These are phyloP conservation scores for Candida coleopterorum DNA, from an alignment of 805 yeast species.

Conservation along the genomic window DNA sequence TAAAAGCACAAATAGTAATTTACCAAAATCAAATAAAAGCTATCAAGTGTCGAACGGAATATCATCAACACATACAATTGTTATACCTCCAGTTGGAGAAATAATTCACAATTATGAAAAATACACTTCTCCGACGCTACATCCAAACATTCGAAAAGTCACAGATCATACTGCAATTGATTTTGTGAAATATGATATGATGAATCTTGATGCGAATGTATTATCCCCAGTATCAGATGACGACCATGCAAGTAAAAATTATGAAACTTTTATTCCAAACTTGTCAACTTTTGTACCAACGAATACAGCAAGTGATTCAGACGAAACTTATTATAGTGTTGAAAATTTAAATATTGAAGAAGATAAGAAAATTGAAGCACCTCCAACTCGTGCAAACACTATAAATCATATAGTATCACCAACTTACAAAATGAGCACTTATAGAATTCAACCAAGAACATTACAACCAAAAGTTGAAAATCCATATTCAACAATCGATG, in stretches of 20 bases:
- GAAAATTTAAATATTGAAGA: conserved; percentile 5
- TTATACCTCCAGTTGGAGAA: conserved; percentile 10
- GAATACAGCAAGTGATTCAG: conserved; percentile 2
- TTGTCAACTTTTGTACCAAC: background rate
- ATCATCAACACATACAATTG: conserved; percentile 7
- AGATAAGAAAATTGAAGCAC: background rate
- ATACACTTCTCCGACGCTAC: conserved; percentile 6
- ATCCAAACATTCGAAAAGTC: conserved; percentile 5
- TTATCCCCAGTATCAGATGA: conserved; percentile 8
- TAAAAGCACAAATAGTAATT: background rate
- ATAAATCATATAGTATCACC: background rate
- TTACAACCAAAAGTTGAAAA: background rate
- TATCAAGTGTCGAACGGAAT: background rate
- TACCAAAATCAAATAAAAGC: background rate
- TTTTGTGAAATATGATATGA: conserved; percentile 9
- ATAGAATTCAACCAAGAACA: conserved; percentile 1
- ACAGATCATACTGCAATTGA: background rate
- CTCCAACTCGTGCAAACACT: conserved; percentile 1
- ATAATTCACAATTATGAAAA: conserved; percentile 2
- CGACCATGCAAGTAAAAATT: background rate
- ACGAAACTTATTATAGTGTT: conserved; percentile 10
- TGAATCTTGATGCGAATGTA: conserved; percentile 8
- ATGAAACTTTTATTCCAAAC: background rate
- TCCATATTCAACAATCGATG: background rate
- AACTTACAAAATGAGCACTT: background rate